Conservation (phyloP, 768 basidiomycete species). For the Gloeophyllum trabeum region DNA sequence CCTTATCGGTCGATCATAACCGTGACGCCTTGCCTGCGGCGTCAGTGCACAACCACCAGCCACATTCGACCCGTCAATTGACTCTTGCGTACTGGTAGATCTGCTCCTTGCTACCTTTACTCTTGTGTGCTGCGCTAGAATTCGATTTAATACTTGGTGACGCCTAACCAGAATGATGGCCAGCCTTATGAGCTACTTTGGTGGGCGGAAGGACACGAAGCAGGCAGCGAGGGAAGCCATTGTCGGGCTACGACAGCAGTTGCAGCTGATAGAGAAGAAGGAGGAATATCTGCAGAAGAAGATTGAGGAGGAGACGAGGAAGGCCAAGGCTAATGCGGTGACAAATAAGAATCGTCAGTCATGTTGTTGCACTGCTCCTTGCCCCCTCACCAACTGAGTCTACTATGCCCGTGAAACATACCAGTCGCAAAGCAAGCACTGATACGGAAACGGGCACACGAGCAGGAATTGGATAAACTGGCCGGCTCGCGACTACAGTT, state of each 20-base stretch:
- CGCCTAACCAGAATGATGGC: too few species aligned
- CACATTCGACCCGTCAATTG: too few species aligned
- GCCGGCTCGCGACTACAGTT: slow-evolving; percentile 82
- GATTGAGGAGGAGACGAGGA: slow-evolving; percentile 89
- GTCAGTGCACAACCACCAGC: too few species aligned
- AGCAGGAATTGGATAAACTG: slow-evolving; percentile 78
- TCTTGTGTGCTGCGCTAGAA: too few species aligned
- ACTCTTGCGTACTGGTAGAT: too few species aligned
- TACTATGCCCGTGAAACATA: too few species aligned
- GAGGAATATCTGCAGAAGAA: slow-evolving; percentile 95
- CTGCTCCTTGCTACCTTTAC: too few species aligned
- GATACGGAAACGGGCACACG: slow-evolving; percentile 86
- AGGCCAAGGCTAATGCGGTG: slow-evolving; percentile 87
- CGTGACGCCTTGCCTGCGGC: too few species aligned
- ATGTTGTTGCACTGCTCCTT: too few species aligned
- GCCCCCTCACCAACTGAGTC: too few species aligned
- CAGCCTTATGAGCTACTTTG: slow-evolving; percentile 82
- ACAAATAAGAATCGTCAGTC: slow-evolving; percentile 87
- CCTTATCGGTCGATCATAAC: too few species aligned
- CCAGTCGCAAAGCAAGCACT: slow-evolving; percentile 83
- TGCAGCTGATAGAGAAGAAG: slow-evolving; percentile 98
- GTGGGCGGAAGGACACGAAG: slow-evolving; percentile 71
- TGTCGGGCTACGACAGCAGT: slow-evolving; percentile 83
- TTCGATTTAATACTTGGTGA: too few species aligned
- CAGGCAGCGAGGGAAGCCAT: slow-evolving; percentile 88